Percentiles rank a stretch among this genome's conserved stretches.
Conservation (phyloP, 257 asterid genomes). For the Cordia subcordata region DNA sequence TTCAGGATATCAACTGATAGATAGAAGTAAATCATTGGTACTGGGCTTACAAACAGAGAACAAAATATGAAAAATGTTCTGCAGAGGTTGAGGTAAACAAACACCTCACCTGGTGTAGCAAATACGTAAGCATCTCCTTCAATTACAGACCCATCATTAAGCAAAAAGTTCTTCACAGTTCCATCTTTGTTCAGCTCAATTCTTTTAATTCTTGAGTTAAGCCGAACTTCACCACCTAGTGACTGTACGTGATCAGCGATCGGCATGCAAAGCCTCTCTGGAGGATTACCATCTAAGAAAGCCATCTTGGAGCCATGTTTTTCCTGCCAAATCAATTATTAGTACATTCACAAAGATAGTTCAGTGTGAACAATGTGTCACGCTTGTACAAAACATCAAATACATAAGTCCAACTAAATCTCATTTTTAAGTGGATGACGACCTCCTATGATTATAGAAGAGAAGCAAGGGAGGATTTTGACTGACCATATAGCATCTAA, state of each 20-base stretch:
- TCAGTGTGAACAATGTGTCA: not conserved
- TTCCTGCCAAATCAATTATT: slow-evolving; percentile 47
- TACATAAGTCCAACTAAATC: no score
- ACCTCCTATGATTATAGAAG: no score
- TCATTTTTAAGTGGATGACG: no score
- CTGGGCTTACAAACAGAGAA: not conserved
- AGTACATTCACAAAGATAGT: not conserved
- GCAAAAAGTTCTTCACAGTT: slow-evolving; percentile 55
- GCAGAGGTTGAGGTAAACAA: slow-evolving; percentile 1
- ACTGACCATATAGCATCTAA: no score
- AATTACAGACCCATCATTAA: slow-evolving; percentile 54
- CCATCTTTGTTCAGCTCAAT: slow-evolving; percentile 75
- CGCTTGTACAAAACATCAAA: no score
- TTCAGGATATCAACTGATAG: slow-evolving; percentile 74
- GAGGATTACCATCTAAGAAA: slow-evolving; percentile 96
- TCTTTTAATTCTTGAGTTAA: slow-evolving; percentile 74
- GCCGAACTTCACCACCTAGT: slow-evolving; percentile 71
- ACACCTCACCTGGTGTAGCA: slow-evolving; percentile 78
- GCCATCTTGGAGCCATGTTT: slow-evolving; percentile 99
- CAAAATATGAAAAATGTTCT: not conserved
- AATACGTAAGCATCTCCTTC: slow-evolving; percentile 87
- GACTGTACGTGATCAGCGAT: slow-evolving; percentile 72
- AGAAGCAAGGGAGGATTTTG: no score
- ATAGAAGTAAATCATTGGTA: slow-evolving; percentile 10
- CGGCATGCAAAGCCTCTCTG: slow-evolving; percentile 98